Evolutionary conservation across 129 eudicot genomes (phyloP).

Genomic region (Flaveria trinervia): DNA sequence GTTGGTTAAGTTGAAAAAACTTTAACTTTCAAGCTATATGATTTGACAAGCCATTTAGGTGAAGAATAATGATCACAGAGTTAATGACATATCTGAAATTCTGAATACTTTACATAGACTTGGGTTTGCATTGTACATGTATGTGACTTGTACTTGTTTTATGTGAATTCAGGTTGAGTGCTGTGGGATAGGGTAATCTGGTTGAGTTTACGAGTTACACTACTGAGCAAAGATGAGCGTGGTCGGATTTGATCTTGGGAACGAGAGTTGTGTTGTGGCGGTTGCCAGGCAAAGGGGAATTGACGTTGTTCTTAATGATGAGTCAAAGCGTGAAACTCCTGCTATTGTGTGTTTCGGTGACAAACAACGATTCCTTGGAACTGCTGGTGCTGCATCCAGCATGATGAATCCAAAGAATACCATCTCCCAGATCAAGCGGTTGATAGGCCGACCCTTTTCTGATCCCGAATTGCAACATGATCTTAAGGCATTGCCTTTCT

Average conservation of each 20-base stretch:
- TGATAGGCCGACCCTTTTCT: constrained; percentile 73
- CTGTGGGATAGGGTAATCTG: constrained; percentile 1
- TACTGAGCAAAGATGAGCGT: constrained; percentile 75
- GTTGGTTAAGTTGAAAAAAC: too few relatives aligned
- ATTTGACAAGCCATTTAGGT: too few relatives aligned
- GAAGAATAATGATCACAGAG: too few relatives aligned
- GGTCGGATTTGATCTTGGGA: constrained; percentile 95
- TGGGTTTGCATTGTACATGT: too few relatives aligned
- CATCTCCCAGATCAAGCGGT: constrained; percentile 76
- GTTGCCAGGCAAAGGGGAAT: constrained; percentile 95
- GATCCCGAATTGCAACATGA: constrained; percentile 91
- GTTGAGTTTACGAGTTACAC: constrained; percentile 11
- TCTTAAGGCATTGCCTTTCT: constrained; percentile 66
- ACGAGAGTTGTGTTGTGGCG: constrained; percentile 91
- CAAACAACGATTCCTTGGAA: constrained; percentile 90
- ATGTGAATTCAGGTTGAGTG: too few relatives aligned
- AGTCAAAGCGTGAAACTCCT: constrained; percentile 90
- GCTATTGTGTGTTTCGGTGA: constrained; percentile 95
- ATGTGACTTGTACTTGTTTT: too few relatives aligned
- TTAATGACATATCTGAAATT: too few relatives aligned
- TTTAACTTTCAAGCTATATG: too few relatives aligned
- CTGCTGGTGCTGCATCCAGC: constrained; percentile 91
- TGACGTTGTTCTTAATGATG: constrained; percentile 90
- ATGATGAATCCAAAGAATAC: constrained; percentile 95
- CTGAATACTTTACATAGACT: too few relatives aligned